Evolutionary conservation across 1,284 basidiomycete species (phyloP).

Genomic region (Tausonia pullulans): DNA sequence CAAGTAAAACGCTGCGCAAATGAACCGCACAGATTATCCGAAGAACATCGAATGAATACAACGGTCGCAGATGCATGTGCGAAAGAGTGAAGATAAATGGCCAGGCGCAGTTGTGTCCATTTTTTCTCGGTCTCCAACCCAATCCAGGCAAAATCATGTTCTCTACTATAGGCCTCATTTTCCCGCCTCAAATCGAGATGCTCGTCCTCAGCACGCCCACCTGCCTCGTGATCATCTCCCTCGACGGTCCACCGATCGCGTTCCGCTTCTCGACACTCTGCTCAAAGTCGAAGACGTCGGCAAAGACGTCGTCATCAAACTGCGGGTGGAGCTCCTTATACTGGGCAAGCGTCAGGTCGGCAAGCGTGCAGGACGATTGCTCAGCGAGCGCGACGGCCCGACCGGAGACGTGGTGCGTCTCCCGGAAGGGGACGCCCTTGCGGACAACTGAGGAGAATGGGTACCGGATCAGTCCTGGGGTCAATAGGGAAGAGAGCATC

Average conservation of each 20-base stretch:
- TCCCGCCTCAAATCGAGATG: constrained; percentile 24
- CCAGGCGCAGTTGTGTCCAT: too few relatives aligned
- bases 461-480: background rate
- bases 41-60: too few relatives aligned
- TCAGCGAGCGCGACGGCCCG: constrained; percentile 91
- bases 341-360: constrained; percentile 67
- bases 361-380: constrained; percentile 63
- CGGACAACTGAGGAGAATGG: background rate
- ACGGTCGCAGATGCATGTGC: too few relatives aligned
- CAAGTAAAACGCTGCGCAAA: too few relatives aligned
- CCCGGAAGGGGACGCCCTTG: constrained; percentile 64
- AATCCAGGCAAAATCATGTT: too few relatives aligned
- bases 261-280: constrained; percentile 87
- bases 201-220: constrained; percentile 54
- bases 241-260: constrained; percentile 83
- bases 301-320: constrained; percentile 68
- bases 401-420: constrained; percentile 96
- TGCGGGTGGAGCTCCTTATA: constrained; percentile 62
- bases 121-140: too few relatives aligned
- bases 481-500: constrained; percentile 44
- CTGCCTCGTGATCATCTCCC: constrained; percentile 74
- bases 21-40: too few relatives aligned
- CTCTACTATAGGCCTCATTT: too few relatives aligned
- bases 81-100: too few relatives aligned
- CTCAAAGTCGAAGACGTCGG: constrained; percentile 80